Evolutionary conservation across 73 alveolate genomes (phyloP), one percentile per base, ranked within the genome.

Genomic region (Paramecium caudatum): DNA sequence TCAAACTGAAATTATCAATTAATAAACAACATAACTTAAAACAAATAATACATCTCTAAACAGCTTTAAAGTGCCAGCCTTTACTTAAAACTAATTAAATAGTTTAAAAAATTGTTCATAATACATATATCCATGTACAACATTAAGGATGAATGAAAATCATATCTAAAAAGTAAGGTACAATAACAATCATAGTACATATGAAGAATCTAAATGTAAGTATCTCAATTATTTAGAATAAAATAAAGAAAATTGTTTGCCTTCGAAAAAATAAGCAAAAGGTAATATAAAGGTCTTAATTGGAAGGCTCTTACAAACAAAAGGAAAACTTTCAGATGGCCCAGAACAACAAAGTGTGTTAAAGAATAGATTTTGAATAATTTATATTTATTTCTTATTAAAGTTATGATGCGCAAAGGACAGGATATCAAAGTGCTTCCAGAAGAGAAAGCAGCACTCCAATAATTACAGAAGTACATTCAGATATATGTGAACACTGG

Each of bases 11-110:
- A 16, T 23, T 36, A 74, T 37, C 43, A 41, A 39, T 21, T 74
- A 74, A 74, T 74, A 74, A 39, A 37, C 43, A n/a, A 45, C 88
- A 41, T 37, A 65, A 13, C 15, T 25, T 6, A 65, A 12, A 15
- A 65, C 83, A 0, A 65, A 65, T 32, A 74, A 74, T 45, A 74
- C 88, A 6, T 74, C 88, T 15, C 47, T 74, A 1, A 74, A 36
- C 32, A 30, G 49, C 34, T 65, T 65, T 12, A 74, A 74, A 45
- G 69, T 74, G 1, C 88, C 88, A 7, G 47, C 65, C 1, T 74
- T 74, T 21, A 41, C 69, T 39, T 13, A 74, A 12, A 37, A 74
- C 19, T 45, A 74, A 74, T 45, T 74, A 15, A 19, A 16, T 5
- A 2, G 23, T 3, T 37, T 74, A 41, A 74, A 39, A 21, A 74